Percentiles rank a stretch among this genome's conserved stretches.
These are phyloP conservation scores for Geoglossum cookeanum DNA, from an alignment of 2,329 filamentous ascomycete genomes.

Conservation along the genomic window DNA sequence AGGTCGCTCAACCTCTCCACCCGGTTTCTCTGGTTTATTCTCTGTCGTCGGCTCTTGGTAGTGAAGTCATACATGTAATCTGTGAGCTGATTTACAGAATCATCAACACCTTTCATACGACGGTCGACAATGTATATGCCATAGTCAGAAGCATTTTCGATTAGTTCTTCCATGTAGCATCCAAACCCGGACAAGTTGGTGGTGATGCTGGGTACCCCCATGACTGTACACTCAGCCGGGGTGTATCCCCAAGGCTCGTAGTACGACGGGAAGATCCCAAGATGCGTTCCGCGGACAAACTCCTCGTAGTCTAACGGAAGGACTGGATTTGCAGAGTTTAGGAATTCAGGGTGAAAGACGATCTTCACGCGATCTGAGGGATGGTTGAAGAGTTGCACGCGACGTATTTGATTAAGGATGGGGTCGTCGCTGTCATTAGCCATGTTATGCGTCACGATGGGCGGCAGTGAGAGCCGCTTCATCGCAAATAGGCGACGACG, in stretches of 20 bases:
- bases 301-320: conserved; percentile 94
- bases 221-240: conserved; percentile 92
- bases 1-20: conserved; percentile 90
- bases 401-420: conserved; percentile 84
- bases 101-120: conserved; percentile 84
- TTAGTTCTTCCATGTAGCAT: conserved; percentile 98
- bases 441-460: conserved; percentile 99
- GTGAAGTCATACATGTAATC: conserved; percentile 89
- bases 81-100: conserved; percentile 88
- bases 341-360: conserved; percentile 93
- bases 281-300: conserved; percentile 89
- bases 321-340: conserved; percentile 89
- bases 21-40: conserved; percentile 95
- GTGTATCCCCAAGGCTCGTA: conserved; percentile 99
- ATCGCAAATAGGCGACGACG: conserved; percentile 86
- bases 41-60: conserved; percentile 80
- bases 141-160: conserved; percentile 94
- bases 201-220: conserved; percentile 96
- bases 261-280: conserved; percentile 92
- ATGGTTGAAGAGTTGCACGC: conserved; percentile 94
- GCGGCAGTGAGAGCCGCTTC: conserved; percentile 78
- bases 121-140: conserved; percentile 98
- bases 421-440: conserved; percentile 83
- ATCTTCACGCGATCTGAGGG: conserved; percentile 90
- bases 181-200: conserved; percentile 96